These are phyloP conservation scores for Elsinoe arachidis DNA, from an alignment of 2,329 filamentous ascomycete genomes.

Conservation along the genomic window DNA sequence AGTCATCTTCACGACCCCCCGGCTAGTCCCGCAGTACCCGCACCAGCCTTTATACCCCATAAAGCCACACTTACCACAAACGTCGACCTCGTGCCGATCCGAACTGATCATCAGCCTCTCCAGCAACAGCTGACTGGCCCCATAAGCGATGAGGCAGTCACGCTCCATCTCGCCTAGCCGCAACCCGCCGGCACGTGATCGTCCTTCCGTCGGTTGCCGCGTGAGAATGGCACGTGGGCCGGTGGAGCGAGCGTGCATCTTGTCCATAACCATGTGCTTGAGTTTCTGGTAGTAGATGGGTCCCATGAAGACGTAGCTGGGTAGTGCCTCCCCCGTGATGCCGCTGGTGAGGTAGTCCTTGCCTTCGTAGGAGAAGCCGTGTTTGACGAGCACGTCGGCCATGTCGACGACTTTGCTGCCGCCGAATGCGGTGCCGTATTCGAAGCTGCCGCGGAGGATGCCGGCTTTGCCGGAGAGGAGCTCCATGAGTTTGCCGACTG, in stretches of 20 bases:
- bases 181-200: slow-evolving; percentile 83
- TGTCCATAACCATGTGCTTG: slow-evolving; percentile 99
- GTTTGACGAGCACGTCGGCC: slow-evolving; percentile 70
- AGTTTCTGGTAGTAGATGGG: slow-evolving; percentile 99
- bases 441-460: slow-evolving; percentile 71
- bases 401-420: slow-evolving; percentile 82
- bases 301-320: slow-evolving; percentile 96
- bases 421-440: slow-evolving; percentile 85
- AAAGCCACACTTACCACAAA: slow-evolving; percentile 87
- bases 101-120: slow-evolving; percentile 92
- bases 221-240: slow-evolving; percentile 89
- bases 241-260: slow-evolving; percentile 92
- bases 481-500: slow-evolving; percentile 94
- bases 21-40: slow-evolving; percentile 78
- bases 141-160: slow-evolving; percentile 95
- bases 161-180: slow-evolving; percentile 97
- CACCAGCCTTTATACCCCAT: slow-evolving; percentile 96
- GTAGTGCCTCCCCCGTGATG: slow-evolving; percentile 86
- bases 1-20: slow-evolving; percentile 80
- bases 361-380: slow-evolving; percentile 92
- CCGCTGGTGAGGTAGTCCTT: slow-evolving; percentile 96
- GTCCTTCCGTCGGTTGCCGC: slow-evolving; percentile 90
- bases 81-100: slow-evolving; percentile 82
- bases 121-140: slow-evolving; percentile 80
- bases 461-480: slow-evolving; percentile 91